A percentile compares a stretch with the other conserved stretches of the same genome.
Evolutionary conservation across 176 grass and related monocot genomes (phyloP).

Genomic region (Zea luxurians): DNA sequence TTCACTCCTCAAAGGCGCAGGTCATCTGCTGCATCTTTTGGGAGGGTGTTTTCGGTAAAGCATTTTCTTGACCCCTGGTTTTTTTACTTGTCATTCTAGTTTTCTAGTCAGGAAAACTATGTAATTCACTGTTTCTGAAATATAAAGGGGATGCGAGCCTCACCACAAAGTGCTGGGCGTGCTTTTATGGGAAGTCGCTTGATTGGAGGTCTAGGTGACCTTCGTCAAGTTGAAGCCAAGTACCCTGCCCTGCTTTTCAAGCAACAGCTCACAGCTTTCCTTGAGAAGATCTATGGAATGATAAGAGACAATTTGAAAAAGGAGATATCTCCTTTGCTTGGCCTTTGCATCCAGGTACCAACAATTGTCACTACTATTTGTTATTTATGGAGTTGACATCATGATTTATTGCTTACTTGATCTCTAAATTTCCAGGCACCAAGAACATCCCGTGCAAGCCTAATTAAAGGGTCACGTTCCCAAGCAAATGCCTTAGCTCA

Average conservation of each 20-base stretch:
- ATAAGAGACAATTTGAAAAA: conserved; percentile 99
- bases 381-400: conserved; percentile 11
- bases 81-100: conserved; percentile 28
- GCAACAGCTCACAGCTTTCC: conserved; percentile 98
- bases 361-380: background rate
- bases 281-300: conserved; percentile 98
- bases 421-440: conserved; percentile 67
- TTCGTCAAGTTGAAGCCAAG: conserved; percentile 97
- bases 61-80: conserved; percentile 2
- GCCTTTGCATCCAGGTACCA: conserved; percentile 93
- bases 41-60: conserved; percentile 86
- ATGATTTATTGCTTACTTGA: conserved; percentile 8
- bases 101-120: conserved; percentile 28
- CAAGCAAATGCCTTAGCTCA: conserved; percentile 92
- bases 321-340: conserved; percentile 95
- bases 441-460: conserved; percentile 90
- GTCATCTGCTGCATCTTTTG: conserved; percentile 81
- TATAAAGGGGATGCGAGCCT: conserved; percentile 73
- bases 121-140: conserved; percentile 34
- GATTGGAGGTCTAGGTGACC: conserved; percentile 72
- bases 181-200: conserved; percentile 75
- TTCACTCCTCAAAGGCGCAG: conserved; percentile 91
- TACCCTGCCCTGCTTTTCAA: conserved; percentile 99
- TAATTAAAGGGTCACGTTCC: conserved; percentile 97
- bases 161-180: conserved; percentile 75